Evolutionary conservation across 768 basidiomycete genomes (phyloP).

Genomic region (Pseudohyphozyma bogoriensis): DNA sequence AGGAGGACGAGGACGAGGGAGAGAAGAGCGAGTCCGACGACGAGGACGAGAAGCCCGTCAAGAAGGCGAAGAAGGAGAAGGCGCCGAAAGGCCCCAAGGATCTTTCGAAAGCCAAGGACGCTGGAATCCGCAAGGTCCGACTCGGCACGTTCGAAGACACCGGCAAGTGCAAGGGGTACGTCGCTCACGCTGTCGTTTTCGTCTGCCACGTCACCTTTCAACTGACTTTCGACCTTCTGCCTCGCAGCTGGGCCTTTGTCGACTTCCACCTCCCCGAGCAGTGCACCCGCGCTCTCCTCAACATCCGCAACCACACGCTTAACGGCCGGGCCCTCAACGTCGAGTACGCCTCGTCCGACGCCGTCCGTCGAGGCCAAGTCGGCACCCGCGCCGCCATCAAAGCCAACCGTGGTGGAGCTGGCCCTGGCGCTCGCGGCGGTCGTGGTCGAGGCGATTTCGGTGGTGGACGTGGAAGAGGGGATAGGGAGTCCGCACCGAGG

Average conservation of each 20-base stretch:
- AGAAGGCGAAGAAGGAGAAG: slow-evolving; percentile 1
- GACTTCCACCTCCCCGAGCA: slow-evolving; percentile 72
- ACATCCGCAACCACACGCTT: slow-evolving; percentile 71
- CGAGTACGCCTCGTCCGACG: slow-evolving; percentile 80
- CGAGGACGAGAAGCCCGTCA: slow-evolving; percentile 26
- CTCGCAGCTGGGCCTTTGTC: slow-evolving; percentile 74
- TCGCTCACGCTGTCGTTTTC: slow-evolving; percentile 9
- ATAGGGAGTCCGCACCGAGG: background rate
- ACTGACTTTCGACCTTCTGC: background rate
- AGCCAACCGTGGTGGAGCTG: slow-evolving; percentile 2
- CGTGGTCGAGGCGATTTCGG: background rate
- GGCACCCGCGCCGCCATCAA: slow-evolving; percentile 22
- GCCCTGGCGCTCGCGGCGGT: background rate
- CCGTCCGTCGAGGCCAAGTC: slow-evolving; percentile 70
- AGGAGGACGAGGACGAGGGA: slow-evolving; percentile 18
- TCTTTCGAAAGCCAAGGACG: slow-evolving; percentile 31
- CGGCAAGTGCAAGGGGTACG: slow-evolving; percentile 88
- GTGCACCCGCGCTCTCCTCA: slow-evolving; percentile 70
- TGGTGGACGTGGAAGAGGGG: background rate
- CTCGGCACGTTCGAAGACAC: slow-evolving; percentile 95
- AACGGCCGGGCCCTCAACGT: slow-evolving; percentile 68
- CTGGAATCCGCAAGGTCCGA: slow-evolving; percentile 57
- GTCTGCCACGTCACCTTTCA: too few relatives aligned
- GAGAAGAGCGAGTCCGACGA: slow-evolving; percentile 21
- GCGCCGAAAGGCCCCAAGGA: background rate